These are phyloP conservation scores for Podospora conica DNA, from an alignment of 495 filamentous ascomycete species.

Conservation along the genomic window DNA sequence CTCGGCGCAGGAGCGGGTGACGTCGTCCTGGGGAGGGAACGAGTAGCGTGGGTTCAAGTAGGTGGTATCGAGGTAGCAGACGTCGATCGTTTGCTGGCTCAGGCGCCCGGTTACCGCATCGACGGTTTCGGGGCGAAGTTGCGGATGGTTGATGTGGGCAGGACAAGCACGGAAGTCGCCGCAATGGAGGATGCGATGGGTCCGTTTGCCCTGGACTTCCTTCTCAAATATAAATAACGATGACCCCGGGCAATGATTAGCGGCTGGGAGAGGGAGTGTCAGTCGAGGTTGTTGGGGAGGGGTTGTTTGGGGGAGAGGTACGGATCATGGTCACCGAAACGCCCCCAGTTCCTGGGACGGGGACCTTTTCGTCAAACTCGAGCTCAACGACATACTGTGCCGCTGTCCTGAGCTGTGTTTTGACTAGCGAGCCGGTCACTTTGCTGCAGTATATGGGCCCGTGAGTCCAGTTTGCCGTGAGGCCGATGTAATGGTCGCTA, in stretches of 20 bases:
- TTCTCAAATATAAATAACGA: slow-evolving; percentile 93
- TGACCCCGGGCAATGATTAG: slow-evolving; percentile 95
- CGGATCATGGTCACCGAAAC: slow-evolving; percentile 89
- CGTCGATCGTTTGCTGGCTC: slow-evolving; percentile 80
- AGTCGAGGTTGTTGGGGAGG: too few species aligned
- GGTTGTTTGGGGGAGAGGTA: too few species aligned
- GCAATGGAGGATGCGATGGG: slow-evolving; percentile 83
- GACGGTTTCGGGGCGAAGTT: slow-evolving; percentile 65
- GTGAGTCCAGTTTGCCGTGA: slow-evolving; percentile 83
- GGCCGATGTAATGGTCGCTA: slow-evolving; percentile 91
- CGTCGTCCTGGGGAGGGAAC: slow-evolving; percentile 82
- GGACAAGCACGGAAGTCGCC: slow-evolving; percentile 91
- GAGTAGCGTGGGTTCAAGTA: slow-evolving; percentile 94
- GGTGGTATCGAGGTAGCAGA: slow-evolving; percentile 95
- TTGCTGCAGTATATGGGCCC: slow-evolving; percentile 95
- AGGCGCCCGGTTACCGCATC: slow-evolving; percentile 61
- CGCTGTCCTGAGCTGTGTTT: slow-evolving; percentile 77
- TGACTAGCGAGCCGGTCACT: slow-evolving; percentile 84
- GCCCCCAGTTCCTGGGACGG: slow-evolving; percentile 72
- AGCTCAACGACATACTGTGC: slow-evolving; percentile 79
- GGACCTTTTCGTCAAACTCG: slow-evolving; percentile 74
- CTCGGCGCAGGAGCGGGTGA: slow-evolving; percentile 82
- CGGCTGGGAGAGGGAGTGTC: too few species aligned
- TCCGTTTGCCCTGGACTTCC: slow-evolving; percentile 50
- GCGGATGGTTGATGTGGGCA: slow-evolving; percentile 77